Base-by-base conservation (phyloP, 2,329 filamentous ascomycete species). In the Venturia asperata region DNA sequence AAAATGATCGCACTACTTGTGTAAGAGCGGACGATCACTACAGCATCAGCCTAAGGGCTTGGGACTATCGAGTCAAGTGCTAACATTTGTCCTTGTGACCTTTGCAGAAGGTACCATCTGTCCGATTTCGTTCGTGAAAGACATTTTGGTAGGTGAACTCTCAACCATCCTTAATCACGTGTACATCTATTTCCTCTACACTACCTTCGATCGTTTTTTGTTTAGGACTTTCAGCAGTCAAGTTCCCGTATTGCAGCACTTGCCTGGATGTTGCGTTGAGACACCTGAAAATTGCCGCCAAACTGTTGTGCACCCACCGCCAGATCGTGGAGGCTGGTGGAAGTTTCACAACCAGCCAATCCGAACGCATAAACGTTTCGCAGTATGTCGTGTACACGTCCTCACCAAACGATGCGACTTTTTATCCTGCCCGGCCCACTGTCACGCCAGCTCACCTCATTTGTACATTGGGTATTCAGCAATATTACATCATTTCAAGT, bases 101-200 rank as follows among this genome's bases (percentile, higher is more conserved):
- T n/a, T 24, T 37, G 37, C 70, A 92, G 89, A 92, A 82, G 89
- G 90, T 68, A 92, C 90, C 62, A 86, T 92, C 68, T 92, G 89
- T 75, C 88, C 88, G 70, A 91, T 92, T 74, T 90, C 87, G 70
- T 92, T 92, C 77, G 90, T 92, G 77, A 90, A 90, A 78, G 87
- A 92, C 75, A 85, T 90, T 69, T 80, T 92, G 79, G 90, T 92
- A 85, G 84, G 88, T 78, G 19, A 19, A 39, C 2, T 21, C 21
- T 15, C 24, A 11, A 30, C n/a, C 9, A 41, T 45, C 6, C 15
- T 45, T 1, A 37, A 21, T 58, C 52, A 58, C 52, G 30, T 58
- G 17, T 58, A 58, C 19, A 11, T 58, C 11, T 27, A 30, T 37
- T 56, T 34, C 30, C 37, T 27, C 45, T 9, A 47, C 7, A 17